A percentile compares a stretch with the other conserved stretches of the same genome.
Conservation (phyloP, 371 early-diverging fungal genomes). For the Rhizopus sp. region DNA sequence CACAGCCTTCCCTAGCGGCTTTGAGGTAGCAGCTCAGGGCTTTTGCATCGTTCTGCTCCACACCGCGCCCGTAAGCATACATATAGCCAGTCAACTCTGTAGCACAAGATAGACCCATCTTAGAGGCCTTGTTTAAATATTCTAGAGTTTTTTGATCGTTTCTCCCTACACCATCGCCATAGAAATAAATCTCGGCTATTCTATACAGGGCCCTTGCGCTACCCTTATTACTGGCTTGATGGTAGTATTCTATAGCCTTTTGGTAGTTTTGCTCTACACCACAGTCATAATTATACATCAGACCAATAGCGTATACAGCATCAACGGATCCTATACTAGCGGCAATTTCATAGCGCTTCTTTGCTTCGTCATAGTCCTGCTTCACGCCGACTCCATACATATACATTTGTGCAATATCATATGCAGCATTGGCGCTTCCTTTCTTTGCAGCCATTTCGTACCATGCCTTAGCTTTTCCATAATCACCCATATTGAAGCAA, state of each 20-base stretch:
- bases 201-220: not conserved
- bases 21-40: conserved; percentile 2
- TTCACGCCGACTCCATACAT: conserved; percentile 5
- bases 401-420: conserved; percentile 1
- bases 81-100: not conserved
- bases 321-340: no score
- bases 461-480: conserved; percentile 3
- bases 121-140: not conserved
- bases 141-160: not conserved
- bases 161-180: not conserved
- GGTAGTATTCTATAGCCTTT: not conserved
- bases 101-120: not conserved
- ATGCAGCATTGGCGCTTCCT: not conserved
- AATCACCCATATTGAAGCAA: not conserved
- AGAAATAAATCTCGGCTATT: not conserved
- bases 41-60: not conserved
- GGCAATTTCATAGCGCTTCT: no score
- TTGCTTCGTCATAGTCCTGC: conserved; percentile 2
- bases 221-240: not conserved
- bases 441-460: conserved; percentile 9
- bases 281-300: not conserved
- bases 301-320: not conserved
- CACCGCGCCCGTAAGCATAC: not conserved
- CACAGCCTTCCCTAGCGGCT: conserved; percentile 5
- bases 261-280: conserved; percentile 9